These are phyloP conservation scores for Malus sieversii DNA, from an alignment of 306 rosid genomes.

Conservation along the genomic window DNA sequence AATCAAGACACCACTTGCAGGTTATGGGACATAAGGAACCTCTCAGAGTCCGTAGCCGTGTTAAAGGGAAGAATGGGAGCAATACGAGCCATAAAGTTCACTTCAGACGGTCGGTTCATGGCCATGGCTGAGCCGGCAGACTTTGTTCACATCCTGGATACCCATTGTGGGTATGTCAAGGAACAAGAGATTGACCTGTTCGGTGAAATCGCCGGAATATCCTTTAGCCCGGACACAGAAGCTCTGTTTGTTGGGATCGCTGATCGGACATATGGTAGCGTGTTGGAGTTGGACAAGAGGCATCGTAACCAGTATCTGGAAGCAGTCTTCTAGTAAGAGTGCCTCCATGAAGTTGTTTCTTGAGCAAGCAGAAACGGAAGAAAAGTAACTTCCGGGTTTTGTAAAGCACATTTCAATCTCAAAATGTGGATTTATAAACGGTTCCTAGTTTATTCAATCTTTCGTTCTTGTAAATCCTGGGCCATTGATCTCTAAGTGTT, in stretches of 20 bases:
- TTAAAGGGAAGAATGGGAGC: conserved; percentile 95
- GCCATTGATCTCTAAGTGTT: background rate
- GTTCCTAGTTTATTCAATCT: background rate
- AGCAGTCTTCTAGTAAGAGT: conserved; percentile 27
- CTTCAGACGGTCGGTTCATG: conserved; percentile 62
- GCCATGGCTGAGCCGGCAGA: conserved; percentile 98
- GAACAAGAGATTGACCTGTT: conserved; percentile 81
- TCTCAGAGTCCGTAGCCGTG: conserved; percentile 61
- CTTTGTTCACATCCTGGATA: conserved; percentile 65
- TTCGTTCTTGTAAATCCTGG: background rate
- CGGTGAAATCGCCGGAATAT: conserved; percentile 85
- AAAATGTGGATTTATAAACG: background rate
- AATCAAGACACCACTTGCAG: conserved; percentile 96
- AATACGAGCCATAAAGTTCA: conserved; percentile 65
- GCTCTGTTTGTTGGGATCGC: conserved; percentile 78
- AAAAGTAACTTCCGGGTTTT: background rate
- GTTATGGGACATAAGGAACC: conserved; percentile 89
- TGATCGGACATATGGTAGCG: conserved; percentile 78
- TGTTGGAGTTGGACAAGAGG: conserved; percentile 64
- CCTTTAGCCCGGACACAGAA: conserved; percentile 81
- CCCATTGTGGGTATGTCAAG: conserved; percentile 41
- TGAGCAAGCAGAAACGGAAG: background rate
- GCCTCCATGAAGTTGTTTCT: background rate
- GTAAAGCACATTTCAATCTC: background rate
- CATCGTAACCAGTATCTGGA: conserved; percentile 37